These are phyloP conservation scores for Stagonosporopsis tanaceti DNA, from an alignment of 2,329 filamentous ascomycete genomes.

Conservation along the genomic window DNA sequence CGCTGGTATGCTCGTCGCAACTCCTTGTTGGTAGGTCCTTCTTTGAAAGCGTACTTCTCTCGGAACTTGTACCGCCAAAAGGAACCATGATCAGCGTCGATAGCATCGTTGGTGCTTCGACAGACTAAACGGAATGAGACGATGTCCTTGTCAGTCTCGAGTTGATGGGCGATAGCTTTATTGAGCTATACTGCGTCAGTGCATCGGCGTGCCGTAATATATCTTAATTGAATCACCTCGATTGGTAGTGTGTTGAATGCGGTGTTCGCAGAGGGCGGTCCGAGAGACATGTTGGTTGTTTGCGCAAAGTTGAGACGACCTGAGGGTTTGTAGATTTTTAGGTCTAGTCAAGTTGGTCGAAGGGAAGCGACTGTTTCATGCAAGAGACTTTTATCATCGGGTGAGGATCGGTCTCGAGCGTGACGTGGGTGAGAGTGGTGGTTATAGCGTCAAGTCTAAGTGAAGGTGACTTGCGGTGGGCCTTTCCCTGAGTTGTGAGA, in stretches of 20 bases:
- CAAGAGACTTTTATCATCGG: neutral
- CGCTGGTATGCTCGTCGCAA: conserved; percentile 50
- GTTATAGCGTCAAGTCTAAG: neutral
- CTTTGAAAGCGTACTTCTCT: conserved; percentile 50
- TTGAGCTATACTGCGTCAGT: conserved; percentile 44
- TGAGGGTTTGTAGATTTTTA: neutral
- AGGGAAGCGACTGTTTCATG: neutral
- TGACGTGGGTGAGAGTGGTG: neutral
- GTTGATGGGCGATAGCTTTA: conserved; percentile 48
- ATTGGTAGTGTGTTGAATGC: conserved; percentile 47
- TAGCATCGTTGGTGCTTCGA: conserved; percentile 47
- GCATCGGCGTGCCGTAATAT: neutral
- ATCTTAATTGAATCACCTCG: conserved; percentile 29
- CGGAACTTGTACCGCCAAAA: conserved; percentile 60
- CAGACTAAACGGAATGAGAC: conserved; percentile 53
- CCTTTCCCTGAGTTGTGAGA: conserved; percentile 1
- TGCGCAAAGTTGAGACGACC: neutral
- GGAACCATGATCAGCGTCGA: conserved; percentile 51
- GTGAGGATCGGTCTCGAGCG: neutral
- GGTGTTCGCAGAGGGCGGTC: neutral
- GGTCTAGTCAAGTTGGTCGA: neutral
- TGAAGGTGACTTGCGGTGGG: conserved; percentile 1
- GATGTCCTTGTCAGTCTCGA: conserved; percentile 56
- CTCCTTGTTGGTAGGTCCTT: conserved; percentile 33
- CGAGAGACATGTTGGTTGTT: neutral